Percentiles rank a stretch among this genome's conserved stretches.
Conservation (phyloP, 2,329 filamentous ascomycete species). For the Neofusicoccum ribis region DNA sequence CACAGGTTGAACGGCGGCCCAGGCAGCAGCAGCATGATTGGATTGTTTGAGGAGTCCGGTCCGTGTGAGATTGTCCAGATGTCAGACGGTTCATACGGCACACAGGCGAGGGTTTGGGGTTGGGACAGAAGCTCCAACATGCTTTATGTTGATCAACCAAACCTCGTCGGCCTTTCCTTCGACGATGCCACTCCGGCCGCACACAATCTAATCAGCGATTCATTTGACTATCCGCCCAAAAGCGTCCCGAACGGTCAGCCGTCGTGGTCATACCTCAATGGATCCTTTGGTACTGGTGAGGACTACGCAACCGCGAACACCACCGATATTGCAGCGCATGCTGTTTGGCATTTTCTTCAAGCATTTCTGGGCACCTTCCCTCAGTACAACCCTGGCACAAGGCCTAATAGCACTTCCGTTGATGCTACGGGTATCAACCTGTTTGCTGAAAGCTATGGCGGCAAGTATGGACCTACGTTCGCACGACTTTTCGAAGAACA, state of each 20-base stretch:
- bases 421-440: constrained; percentile 61
- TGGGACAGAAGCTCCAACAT: constrained; percentile 65
- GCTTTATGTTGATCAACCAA: constrained; percentile 64
- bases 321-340: constrained; percentile 57
- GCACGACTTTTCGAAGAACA: constrained; percentile 60
- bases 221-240: constrained; percentile 43
- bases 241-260: constrained; percentile 29
- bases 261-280: constrained; percentile 55
- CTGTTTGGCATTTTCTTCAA: constrained; percentile 67
- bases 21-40: constrained; percentile 64
- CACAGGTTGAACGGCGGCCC: constrained; percentile 68
- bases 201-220: constrained; percentile 36
- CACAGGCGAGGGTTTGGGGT: constrained; percentile 61
- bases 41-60: constrained; percentile 63
- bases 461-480: constrained; percentile 68
- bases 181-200: constrained; percentile 60
- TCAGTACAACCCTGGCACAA: constrained; percentile 54
- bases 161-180: constrained; percentile 69
- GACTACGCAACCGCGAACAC: constrained; percentile 54
- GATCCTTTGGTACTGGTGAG: constrained; percentile 63
- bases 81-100: constrained; percentile 51
- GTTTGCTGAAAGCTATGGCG: constrained; percentile 70
- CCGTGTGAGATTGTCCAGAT: constrained; percentile 46
- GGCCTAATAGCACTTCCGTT: constrained; percentile 34
- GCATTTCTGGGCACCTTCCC: constrained; percentile 61